phyloP scores from a whole-genome alignment of 345 rosid genomes.

The Clausena lansium region DNA sequence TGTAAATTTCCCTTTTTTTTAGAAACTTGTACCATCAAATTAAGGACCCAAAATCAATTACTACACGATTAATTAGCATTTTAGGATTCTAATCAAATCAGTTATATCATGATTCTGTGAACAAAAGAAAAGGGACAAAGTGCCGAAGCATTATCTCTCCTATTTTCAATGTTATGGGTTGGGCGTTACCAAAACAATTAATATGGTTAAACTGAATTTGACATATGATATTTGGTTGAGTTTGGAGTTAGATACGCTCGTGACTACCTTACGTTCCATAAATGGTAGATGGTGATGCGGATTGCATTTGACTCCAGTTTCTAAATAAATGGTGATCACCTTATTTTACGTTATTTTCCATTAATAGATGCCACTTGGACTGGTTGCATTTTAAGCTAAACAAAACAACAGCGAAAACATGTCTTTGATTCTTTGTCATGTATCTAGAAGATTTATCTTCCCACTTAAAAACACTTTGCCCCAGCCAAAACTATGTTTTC shows the following conservation, averaged over 20 bases:
- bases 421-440: no score
- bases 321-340: neutral
- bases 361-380: neutral
- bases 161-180: no score
- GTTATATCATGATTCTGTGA: no score
- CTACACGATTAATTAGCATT: neutral
- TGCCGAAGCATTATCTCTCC: no score
- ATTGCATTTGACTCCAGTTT: neutral
- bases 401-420: neutral
- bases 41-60: neutral
- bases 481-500: neutral
- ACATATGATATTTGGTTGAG: neutral
- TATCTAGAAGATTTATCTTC: neutral
- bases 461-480: neutral
- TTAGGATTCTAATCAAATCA: neutral
- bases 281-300: slow-evolving; percentile 11
- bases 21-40: neutral
- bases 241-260: slow-evolving; percentile 38
- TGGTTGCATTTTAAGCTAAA: neutral
- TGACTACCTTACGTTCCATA: slow-evolving; percentile 33
- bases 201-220: neutral
- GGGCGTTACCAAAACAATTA: no score
- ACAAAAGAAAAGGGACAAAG: no score
- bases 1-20: no score
- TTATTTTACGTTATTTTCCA: neutral